Conservation (phyloP, 768 basidiomycete species). For the Trametes punicea region DNA sequence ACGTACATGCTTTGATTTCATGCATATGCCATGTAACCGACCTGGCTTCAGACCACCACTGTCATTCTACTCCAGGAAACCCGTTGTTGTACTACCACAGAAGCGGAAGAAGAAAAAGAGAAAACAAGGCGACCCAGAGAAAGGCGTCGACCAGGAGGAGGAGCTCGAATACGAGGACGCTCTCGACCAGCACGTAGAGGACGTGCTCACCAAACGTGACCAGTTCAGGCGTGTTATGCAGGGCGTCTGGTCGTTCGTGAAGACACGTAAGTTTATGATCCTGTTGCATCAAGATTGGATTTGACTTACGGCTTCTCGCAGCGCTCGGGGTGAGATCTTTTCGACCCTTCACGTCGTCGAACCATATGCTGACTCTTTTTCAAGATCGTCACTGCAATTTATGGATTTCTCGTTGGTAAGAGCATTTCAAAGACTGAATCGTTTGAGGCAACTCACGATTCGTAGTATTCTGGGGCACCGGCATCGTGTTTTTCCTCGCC, state of each 20-base stretch:
- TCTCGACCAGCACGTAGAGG: slow-evolving; percentile 76
- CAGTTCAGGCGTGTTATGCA: slow-evolving; percentile 55
- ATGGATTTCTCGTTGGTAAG: slow-evolving; percentile 71
- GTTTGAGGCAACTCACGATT: background rate
- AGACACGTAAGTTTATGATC: slow-evolving; percentile 58
- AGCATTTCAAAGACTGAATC: background rate
- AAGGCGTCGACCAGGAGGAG: slow-evolving; percentile 28
- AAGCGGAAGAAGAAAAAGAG: slow-evolving; percentile 13
- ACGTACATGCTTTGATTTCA: slow-evolving; percentile 9
- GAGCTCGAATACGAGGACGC: slow-evolving; percentile 42
- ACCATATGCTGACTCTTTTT: background rate
- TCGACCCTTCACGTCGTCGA: no score
- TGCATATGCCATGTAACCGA: background rate
- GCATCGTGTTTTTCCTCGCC: slow-evolving; percentile 69
- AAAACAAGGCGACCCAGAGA: slow-evolving; percentile 27
- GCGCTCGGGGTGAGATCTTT: slow-evolving; percentile 64
- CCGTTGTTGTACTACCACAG: slow-evolving; percentile 56
- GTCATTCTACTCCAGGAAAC: slow-evolving; percentile 66
- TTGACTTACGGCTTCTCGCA: slow-evolving; percentile 23
- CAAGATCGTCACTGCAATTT: slow-evolving; percentile 64
- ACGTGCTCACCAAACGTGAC: slow-evolving; percentile 62
- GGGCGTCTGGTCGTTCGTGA: slow-evolving; percentile 80
- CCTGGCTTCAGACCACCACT: slow-evolving; percentile 54
- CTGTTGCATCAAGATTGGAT: background rate
- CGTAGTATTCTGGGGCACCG: slow-evolving; percentile 82